Base-by-base conservation (phyloP, 2,329 filamentous ascomycete genomes). In the Microthyrium microscopicum region DNA sequence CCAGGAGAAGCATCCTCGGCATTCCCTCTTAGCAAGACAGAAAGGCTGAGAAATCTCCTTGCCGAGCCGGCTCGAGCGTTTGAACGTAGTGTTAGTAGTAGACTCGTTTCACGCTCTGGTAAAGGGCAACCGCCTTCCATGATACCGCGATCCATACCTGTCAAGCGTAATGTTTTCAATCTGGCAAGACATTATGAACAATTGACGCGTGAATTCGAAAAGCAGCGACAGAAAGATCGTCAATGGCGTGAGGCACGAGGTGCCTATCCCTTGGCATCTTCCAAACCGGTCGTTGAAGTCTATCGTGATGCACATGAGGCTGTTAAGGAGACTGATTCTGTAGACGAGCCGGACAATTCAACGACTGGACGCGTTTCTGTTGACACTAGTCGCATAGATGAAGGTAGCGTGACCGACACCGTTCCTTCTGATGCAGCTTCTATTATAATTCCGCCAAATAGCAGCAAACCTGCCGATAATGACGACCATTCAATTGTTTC, bases 181-280 rank as follows among this genome's bases (percentile, higher is more conserved):
- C 64, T 98, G 31, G 83, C 89, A 13, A 82, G 82, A 44, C 89
- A 95, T 52, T 95, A 98, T 49, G 91, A 98, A 54, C 85, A 95
- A 52, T 65, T 98, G 36, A 94, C 84, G 45, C 77, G 85, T 17
- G 91, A 98, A 49, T 98, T 98, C 44, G 84, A 94, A 49, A 92
- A 87, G 46, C 87, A 98, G 55, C 72, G 89, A 28, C 70, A 91
- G 43, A 77, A 80, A 31, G 87, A 95, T 52, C 73, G 81, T 42
- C 77, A 77, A 46, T 78, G 84, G 51, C 66, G 82, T 38, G 80
- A 82, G 18, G 79, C 81, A 29, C 83, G 76, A 47, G 74, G 78
- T 49, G 82, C 83, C 1, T 87, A 87, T 50, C 87, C 89, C 15
- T 72, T 89, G 42, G 82, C 84, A 26, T 85, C 83, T 13, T 91